phyloP scores from a whole-genome alignment of 73 alveolate genomes.

The Stentor roeselii region DNA sequence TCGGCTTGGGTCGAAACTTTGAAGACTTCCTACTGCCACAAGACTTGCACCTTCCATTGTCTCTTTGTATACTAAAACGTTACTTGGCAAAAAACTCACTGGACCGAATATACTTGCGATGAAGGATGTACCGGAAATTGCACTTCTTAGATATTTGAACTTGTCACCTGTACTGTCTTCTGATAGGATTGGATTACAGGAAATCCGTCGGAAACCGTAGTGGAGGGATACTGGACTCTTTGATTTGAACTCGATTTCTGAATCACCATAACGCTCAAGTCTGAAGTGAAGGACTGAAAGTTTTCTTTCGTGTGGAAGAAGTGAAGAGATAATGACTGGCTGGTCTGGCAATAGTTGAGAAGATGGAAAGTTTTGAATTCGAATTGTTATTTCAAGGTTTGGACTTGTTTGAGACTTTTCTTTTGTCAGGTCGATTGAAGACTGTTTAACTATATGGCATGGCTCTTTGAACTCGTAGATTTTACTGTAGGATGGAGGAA shows the following conservation, averaged over 20 bases:
- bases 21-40: conserved; percentile 82
- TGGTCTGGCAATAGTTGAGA: conserved; percentile 32
- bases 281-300: conserved; percentile 89
- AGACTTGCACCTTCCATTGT: conserved; percentile 60
- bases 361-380: conserved; percentile 49
- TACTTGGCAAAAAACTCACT: conserved; percentile 79
- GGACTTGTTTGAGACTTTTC: conserved; percentile 33
- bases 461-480: conserved; percentile 21
- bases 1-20: conserved; percentile 88
- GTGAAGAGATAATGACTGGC: conserved; percentile 80
- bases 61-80: conserved; percentile 74
- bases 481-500: conserved; percentile 79
- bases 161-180: conserved; percentile 73
- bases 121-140: conserved; percentile 69
- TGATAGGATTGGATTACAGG: conserved; percentile 80
- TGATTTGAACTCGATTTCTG: conserved; percentile 58
- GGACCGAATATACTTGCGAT: conserved; percentile 79
- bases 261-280: conserved; percentile 66
- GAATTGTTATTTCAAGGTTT: conserved; percentile 38
- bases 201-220: conserved; percentile 94
- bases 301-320: conserved; percentile 94
- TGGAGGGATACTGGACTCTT: conserved; percentile 75
- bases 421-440: conserved; percentile 18
- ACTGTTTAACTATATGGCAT: conserved; percentile 20
- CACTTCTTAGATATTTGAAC: conserved; percentile 73